phyloP scores from a whole-genome alignment of 2,329 filamentous ascomycete genomes.

The Fusarium verrucosum region DNA sequence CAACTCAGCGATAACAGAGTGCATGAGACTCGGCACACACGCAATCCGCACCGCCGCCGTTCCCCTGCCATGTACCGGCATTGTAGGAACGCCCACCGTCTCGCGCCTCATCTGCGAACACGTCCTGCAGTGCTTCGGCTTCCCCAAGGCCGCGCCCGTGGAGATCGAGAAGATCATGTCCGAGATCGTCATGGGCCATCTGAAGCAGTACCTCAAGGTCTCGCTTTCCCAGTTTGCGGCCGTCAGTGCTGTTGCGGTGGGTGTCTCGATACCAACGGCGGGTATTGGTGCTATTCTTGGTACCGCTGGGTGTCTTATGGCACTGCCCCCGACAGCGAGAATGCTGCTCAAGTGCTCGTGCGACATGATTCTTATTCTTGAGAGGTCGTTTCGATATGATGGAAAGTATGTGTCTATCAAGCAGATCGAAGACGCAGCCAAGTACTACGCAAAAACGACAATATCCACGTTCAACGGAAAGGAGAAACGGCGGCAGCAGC shows the following conservation, averaged over 20 bases:
- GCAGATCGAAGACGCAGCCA: conserved; percentile 41
- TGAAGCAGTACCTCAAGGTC: conserved; percentile 35
- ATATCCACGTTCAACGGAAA: conserved; percentile 36
- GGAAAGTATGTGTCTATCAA: conserved; percentile 43
- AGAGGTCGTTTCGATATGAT: conserved; percentile 38
- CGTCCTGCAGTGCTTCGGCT: conserved; percentile 43
- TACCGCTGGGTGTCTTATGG: conserved; percentile 29
- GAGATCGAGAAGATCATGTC: conserved; percentile 40
- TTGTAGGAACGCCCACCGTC: conserved; percentile 42
- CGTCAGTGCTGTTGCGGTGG: conserved; percentile 26
- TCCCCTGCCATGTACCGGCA: conserved; percentile 35
- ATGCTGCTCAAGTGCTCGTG: conserved; percentile 43
- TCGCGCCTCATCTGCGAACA: conserved; percentile 44
- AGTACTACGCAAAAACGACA: conserved; percentile 34
- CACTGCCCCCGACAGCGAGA: conserved; percentile 32
- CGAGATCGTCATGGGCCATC: conserved; percentile 38
- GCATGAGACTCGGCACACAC: conserved; percentile 43
- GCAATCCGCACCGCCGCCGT: conserved; percentile 43
- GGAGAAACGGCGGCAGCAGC: conserved; percentile 36
- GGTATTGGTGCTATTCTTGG: conserved; percentile 38
- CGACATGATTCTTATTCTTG: conserved; percentile 42
- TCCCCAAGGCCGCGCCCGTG: conserved; percentile 37
- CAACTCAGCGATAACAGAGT: conserved; percentile 45
- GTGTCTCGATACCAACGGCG: conserved; percentile 30
- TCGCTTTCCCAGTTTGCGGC: conserved; percentile 36